phyloP scores from a whole-genome alignment of 805 yeast genomes.

The Saturnispora quitensis region DNA sequence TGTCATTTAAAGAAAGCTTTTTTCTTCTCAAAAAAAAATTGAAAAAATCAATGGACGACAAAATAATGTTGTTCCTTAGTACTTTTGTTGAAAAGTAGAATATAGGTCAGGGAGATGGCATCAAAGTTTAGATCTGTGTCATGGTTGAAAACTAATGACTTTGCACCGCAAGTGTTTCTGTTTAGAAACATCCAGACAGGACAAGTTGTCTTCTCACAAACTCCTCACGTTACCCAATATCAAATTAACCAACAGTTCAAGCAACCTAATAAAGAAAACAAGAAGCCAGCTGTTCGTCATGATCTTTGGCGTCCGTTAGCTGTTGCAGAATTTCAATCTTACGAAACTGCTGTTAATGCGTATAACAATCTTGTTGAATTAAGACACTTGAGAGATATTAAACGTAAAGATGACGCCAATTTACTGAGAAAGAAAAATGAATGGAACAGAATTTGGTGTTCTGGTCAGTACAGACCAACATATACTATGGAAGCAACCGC shows the following conservation, averaged over 20 bases:
- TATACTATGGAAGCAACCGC: conserved; percentile 88
- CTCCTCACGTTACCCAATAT: conserved; percentile 44
- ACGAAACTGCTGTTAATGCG: conserved; percentile 60
- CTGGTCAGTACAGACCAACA: conserved; percentile 83
- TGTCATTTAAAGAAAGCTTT: not conserved
- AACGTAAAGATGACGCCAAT: conserved; percentile 50
- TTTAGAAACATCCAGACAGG: conserved; percentile 84
- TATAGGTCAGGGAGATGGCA: conserved; percentile 20
- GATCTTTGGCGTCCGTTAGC: conserved; percentile 91
- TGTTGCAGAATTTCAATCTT: conserved; percentile 56
- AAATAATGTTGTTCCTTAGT: not conserved
- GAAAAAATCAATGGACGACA: not conserved
- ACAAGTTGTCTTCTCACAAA: conserved; percentile 82
- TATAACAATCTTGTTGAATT: conserved; percentile 67
- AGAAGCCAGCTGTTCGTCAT: conserved; percentile 67
- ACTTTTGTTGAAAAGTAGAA: too few species aligned
- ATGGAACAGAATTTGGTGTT: conserved; percentile 77
- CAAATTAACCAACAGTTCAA: conserved; percentile 65
- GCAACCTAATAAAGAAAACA: conserved; percentile 85
- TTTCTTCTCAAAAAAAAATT: too few species aligned
- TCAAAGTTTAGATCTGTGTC: conserved; percentile 41
- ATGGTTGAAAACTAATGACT: conserved; percentile 51
- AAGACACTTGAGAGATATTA: conserved; percentile 62
- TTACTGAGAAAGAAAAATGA: conserved; percentile 61
- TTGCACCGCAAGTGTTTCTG: conserved; percentile 76